Evolutionary conservation across 1,139 yeast species (phyloP).

Genomic region (Protomyces pachydermus): DNA sequence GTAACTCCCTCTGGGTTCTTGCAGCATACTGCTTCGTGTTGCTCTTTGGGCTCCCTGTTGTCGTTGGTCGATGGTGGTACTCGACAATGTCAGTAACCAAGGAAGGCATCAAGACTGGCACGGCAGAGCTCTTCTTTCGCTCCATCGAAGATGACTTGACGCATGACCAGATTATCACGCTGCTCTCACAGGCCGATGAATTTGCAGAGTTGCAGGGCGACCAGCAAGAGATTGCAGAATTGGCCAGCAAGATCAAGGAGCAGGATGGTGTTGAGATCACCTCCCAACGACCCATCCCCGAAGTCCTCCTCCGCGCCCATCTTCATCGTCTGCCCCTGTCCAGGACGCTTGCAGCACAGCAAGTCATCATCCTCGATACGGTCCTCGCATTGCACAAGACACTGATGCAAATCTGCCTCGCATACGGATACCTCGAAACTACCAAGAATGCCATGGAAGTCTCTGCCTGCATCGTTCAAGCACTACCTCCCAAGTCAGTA

Average conservation of each 20-base stretch:
- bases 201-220: constrained; percentile 37
- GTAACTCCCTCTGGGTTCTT: constrained; percentile 62
- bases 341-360: constrained; percentile 42
- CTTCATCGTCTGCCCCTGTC: not conserved
- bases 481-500: constrained; percentile 53
- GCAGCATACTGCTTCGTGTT: constrained; percentile 65
- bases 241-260: not conserved
- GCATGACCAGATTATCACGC: constrained; percentile 52
- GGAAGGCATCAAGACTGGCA: constrained; percentile 72
- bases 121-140: constrained; percentile 62
- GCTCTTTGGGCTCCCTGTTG: constrained; percentile 69
- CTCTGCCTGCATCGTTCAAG: constrained; percentile 71
- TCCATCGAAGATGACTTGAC: constrained; percentile 68
- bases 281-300: not conserved
- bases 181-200: constrained; percentile 64
- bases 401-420: constrained; percentile 71
- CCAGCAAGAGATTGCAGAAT: not conserved
- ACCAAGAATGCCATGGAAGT: constrained; percentile 60
- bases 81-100: constrained; percentile 75
- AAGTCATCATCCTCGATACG: constrained; percentile 45
- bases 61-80: constrained; percentile 84
- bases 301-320: constrained; percentile 17
- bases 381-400: constrained; percentile 62
- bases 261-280: not conserved
- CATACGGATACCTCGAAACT: constrained; percentile 68